These are phyloP conservation scores for Nitzschia putrida DNA, from an alignment of 108 stramenopile genomes.

Conservation along the genomic window DNA sequence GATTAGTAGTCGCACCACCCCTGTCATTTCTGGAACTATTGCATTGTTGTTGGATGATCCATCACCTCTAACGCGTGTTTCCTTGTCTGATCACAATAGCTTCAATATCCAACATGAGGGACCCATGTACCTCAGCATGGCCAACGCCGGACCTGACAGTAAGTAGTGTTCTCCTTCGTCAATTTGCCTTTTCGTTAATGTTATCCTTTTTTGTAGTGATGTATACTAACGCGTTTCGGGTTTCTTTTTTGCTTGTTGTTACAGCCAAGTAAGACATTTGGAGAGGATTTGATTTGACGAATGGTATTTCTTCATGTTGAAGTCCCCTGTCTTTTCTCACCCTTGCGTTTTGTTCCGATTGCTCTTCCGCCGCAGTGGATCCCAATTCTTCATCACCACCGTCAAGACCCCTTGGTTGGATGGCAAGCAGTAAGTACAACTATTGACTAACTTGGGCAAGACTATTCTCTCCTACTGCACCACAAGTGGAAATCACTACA, in stretches of 20 bases:
- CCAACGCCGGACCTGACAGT: conserved; percentile 92
- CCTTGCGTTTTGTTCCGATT: not conserved
- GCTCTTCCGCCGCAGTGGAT: conserved; percentile 75
- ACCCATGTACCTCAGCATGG: conserved; percentile 92
- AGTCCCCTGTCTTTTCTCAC: no score
- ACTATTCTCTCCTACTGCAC: not conserved
- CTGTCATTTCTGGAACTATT: not conserved
- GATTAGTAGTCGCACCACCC: no score
- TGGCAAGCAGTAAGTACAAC: conserved; percentile 30
- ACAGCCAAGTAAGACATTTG: conserved; percentile 4
- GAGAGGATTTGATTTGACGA: not conserved
- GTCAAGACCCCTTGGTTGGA: conserved; percentile 97
- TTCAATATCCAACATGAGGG: conserved; percentile 76
- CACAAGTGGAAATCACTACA: not conserved
- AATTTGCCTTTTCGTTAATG: no score
- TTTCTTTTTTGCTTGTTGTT: not conserved
- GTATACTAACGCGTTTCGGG: not conserved
- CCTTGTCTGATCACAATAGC: conserved; percentile 10
- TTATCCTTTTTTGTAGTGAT: no score
- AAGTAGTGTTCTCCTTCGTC: not conserved
- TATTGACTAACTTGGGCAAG: no score
- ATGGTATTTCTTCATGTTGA: no score
- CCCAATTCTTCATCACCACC: conserved; percentile 97
- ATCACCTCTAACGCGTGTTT: not conserved
- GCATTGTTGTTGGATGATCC: not conserved